phyloP scores from a whole-genome alignment of 1,139 yeast species.

The Hanseniaspora sp. region DNA sequence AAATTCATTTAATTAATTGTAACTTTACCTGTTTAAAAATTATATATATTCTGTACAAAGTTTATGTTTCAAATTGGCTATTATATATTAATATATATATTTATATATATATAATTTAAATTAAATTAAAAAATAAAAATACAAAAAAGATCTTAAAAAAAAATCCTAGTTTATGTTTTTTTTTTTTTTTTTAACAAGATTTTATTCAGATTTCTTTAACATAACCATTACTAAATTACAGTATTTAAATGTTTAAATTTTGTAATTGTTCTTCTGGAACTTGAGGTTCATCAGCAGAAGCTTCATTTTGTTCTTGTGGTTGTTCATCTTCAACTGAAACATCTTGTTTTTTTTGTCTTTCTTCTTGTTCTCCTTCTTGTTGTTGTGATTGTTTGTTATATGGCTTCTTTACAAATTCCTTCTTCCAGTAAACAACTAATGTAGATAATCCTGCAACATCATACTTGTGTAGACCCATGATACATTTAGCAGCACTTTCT shows the following conservation, averaged over 20 bases:
- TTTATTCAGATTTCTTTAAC: no score
- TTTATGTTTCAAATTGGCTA: no score
- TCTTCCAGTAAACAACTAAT: slow-evolving; percentile 50
- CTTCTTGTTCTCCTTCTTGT: slow-evolving; percentile 8
- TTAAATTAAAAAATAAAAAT: no score
- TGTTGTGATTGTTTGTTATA: slow-evolving; percentile 8
- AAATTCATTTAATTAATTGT: no score
- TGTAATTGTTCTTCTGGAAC: slow-evolving; percentile 7
- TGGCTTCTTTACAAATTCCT: slow-evolving; percentile 30
- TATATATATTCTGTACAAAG: no score
- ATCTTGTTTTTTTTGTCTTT: not conserved
- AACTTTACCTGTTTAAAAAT: no score
- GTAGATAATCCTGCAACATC: slow-evolving; percentile 14
- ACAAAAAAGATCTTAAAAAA: no score
- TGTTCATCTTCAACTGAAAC: not conserved
- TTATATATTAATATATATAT: no score
- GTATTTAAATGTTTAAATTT: slow-evolving; percentile 3
- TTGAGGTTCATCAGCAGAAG: not conserved
- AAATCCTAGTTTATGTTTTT: no score
- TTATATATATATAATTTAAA: no score
- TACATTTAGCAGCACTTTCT: slow-evolving; percentile 81
- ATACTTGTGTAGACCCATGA: slow-evolving; percentile 46
- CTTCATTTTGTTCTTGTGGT: not conserved
- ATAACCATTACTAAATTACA: not conserved
- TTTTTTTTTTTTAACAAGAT: not conserved